Percentiles rank a stretch among this genome's conserved stretches.
Conservation (phyloP, 306 rosid genomes). For the Corylus avellana region DNA sequence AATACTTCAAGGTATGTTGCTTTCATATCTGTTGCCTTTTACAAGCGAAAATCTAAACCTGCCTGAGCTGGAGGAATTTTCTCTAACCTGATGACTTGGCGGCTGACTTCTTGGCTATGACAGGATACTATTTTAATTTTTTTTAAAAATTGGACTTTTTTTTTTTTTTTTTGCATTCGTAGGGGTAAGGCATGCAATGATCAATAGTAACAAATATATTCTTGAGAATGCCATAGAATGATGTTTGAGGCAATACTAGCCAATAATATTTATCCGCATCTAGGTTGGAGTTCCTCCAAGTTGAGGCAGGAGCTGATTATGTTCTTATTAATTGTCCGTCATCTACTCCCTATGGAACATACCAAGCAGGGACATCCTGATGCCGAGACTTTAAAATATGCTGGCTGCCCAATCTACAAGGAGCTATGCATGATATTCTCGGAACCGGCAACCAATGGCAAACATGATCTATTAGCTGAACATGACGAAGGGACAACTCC, state of each 20-base stretch:
- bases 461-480: conserved; percentile 41
- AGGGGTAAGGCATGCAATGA: conserved; percentile 7
- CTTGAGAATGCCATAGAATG: conserved; percentile 18
- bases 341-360: conserved; percentile 23
- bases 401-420: conserved; percentile 68
- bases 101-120: conserved; percentile 10
- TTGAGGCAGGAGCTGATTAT: conserved; percentile 15
- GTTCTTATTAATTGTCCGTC: conserved; percentile 14
- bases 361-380: conserved; percentile 64
- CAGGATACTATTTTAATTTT: not conserved
- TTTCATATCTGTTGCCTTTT: conserved; percentile 23
- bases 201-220: not conserved
- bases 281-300: conserved; percentile 11
- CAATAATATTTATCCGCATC: not conserved
- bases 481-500: conserved; percentile 36
- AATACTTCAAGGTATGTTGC: conserved; percentile 59
- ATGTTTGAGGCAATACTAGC: conserved; percentile 6
- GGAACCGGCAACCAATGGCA: conserved; percentile 56
- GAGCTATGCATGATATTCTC: conserved; percentile 72
- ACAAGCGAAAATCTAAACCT: conserved; percentile 1
- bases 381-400: conserved; percentile 55
- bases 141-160: not conserved
- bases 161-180: not conserved
- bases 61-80: conserved; percentile 28
- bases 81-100: conserved; percentile 6